Evolutionary conservation across 345 rosid genomes (phyloP), one percentile per base, ranked within the genome.

Genomic region (Balakata baccata): DNA sequence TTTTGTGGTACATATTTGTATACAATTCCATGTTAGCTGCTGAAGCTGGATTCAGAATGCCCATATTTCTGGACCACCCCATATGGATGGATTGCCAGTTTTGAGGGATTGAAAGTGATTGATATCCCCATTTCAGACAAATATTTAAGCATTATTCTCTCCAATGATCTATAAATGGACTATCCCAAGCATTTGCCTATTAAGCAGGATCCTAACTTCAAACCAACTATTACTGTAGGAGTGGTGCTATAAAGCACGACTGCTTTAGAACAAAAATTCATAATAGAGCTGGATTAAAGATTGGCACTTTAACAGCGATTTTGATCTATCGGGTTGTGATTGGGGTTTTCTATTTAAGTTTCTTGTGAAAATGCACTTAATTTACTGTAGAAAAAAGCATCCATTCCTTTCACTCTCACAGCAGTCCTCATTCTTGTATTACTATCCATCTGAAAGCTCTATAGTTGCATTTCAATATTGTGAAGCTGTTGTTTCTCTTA

Each of bases 21-120:
- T 58, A 73, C 50, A 69, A 60, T 75, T 37, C 80, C 54, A 46
- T 62, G 67, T 70, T 63, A 65, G 78, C 62, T 57, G 63, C 70
- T 51, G 62, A 47, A 41, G 25, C 23, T 72, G 17, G 38, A 45
- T 18, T 52, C 49, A 70, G 66, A 17, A 39, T 60, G 64, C 46
- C 51, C 45, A 49, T 74, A 56, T 22, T 74, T 58, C 18, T 38
- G 71, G 72, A 70, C 76, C 77, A 66, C 68, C 66, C 77, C 81
- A 75, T 52, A 73, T 78, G 84, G 61, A 39, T 75, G 52, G 65
- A 69, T 68, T 69, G 60, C 74, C 20, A 38, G 64, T 60, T 60
- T 60, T 25, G 23, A 68, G 38, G 50, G 45, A 29, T 25, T 57
- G 38, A 12, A 39, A 8, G n/a, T 57, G 47, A 66, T 64, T n/a